phyloP scores from a whole-genome alignment of 2,329 filamentous ascomycete species.

The Penicillium sp. region DNA sequence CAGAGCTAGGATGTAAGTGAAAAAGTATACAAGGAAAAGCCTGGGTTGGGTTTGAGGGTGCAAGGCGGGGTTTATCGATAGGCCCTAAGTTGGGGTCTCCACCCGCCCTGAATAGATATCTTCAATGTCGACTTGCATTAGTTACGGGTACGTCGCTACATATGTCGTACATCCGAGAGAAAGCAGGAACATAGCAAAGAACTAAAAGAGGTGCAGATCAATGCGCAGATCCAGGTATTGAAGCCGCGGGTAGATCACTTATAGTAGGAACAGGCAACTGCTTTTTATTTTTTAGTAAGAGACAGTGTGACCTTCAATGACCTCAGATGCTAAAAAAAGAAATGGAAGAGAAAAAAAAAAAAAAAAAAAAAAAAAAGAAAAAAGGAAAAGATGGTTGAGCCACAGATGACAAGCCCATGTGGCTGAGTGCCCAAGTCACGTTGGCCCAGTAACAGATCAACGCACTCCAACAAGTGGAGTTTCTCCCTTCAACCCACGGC shows the following conservation, averaged over 20 bases:
- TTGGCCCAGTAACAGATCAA: conserved; percentile 8
- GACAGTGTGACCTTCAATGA: neutral
- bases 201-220: neutral
- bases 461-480: neutral
- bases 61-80: conserved; percentile 8
- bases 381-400: neutral
- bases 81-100: conserved; percentile 2
- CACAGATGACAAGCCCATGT: conserved; percentile 4
- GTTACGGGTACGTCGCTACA: no score
- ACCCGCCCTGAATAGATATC: neutral
- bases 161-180: neutral
- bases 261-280: neutral
- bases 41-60: neutral
- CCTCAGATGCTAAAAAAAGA: conserved; percentile 8
- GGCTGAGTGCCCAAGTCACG: conserved; percentile 1
- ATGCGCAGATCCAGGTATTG: neutral
- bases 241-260: neutral
- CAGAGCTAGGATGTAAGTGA: neutral
- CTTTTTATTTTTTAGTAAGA: neutral
- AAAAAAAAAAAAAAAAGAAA: no score
- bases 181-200: neutral
- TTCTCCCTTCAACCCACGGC: conserved; percentile 1
- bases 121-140: neutral
- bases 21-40: neutral
- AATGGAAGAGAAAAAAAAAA: neutral